Conservation (phyloP, 768 basidiomycete genomes). For the Pleurotus ostreatus region DNA sequence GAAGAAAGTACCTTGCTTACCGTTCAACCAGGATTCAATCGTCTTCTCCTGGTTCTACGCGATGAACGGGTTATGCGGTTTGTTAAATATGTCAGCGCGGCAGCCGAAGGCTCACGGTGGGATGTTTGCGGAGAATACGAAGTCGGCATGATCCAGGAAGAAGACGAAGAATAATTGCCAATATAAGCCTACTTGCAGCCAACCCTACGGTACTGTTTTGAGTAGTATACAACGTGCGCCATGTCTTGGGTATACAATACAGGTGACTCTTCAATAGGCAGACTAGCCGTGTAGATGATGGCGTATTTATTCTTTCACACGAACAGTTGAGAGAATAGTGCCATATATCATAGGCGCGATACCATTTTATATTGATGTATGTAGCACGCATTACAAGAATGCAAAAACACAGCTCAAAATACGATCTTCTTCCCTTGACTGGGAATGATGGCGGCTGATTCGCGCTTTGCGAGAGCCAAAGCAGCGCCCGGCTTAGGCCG, state of each 20-base stretch:
- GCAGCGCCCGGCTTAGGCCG: constrained; percentile 78
- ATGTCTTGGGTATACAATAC: too few species aligned
- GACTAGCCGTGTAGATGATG: too few species aligned
- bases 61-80: constrained; percentile 94
- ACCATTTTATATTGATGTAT: neutral
- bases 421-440: constrained; percentile 69
- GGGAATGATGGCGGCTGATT: constrained; percentile 68
- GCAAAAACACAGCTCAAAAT: constrained; percentile 38
- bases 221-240: too few species aligned
- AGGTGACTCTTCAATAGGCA: too few species aligned
- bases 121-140: constrained; percentile 92
- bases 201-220: too few species aligned
- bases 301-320: neutral
- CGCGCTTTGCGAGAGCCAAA: constrained; percentile 71
- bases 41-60: constrained; percentile 81
- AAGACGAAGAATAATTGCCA: constrained; percentile 36
- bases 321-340: neutral
- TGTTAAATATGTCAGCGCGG: constrained; percentile 91
- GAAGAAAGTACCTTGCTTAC: constrained; percentile 80
- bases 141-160: constrained; percentile 74
- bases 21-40: constrained; percentile 87
- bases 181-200: too few species aligned
- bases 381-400: too few species aligned
- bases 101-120: constrained; percentile 89
- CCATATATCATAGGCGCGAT: neutral